Base-by-base conservation (phyloP, 2,329 filamentous ascomycete species). In the Colletotrichum nymphaeae region DNA sequence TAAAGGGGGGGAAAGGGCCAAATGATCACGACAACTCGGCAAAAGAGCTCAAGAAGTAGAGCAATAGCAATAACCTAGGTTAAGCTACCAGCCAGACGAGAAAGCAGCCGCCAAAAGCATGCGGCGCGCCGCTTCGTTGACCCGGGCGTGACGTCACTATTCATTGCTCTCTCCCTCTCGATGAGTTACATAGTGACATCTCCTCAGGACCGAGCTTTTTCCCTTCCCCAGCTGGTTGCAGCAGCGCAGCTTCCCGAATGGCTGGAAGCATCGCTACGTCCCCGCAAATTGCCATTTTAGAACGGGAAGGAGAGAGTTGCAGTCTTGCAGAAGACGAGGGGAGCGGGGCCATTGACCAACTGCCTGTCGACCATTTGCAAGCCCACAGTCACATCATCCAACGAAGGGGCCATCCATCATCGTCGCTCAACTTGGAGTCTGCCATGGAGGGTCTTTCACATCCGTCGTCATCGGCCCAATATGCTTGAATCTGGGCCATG, bases 91-190 rank as follows among this genome's bases (percentile, higher is more conserved):
- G 7, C 35, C 32, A 66, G 55, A 37, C 42, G 26, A 32, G 32
- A 55, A 55, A 28, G 52, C 26, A 56, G 52, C 35, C 22, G 37
- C 37, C 32, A 12, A 2, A 32, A 65, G 63, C 30, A 35, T 16
- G 22, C 30, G 19, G 28, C 28, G 60, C 57, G 32, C 32, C 32
- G 32, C 32, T 35, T 70, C 63, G 68, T 67, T 69, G 46, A 70
- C 68, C 68, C 60, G 32, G 22, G 24, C 30, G 42, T 71, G 69
- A 69, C 69, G 69, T 72, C 69, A 72, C 65, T 32, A 53, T 52
- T 58, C 24, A 37, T 8, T 58, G 19, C 35, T 24, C 22, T 65
- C 49, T 22, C 42, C 6, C 16, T 12, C 35, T 53, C 32, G 11
- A 35, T 35, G 3, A 5, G 32, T 5, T 35, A 35, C 32, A 64